Evolutionary conservation across 352 stramenopile genomes (phyloP), one percentile per base, ranked within the genome.

Genomic region (Peronospora destructor): DNA sequence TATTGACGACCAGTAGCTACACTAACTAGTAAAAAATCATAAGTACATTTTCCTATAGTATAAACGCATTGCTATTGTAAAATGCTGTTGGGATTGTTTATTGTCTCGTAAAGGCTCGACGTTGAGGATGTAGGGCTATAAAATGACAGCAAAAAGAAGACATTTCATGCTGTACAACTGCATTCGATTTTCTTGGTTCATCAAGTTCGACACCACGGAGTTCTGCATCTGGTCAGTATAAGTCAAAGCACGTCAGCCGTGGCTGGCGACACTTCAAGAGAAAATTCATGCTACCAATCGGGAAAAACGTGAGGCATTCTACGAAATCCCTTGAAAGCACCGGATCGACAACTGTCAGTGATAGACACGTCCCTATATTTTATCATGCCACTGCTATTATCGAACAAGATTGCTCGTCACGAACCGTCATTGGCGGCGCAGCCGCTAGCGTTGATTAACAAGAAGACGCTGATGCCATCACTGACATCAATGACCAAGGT

Each of bases 401-500:
- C 46, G 13, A 35, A 10, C 26, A 25, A 36, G 1, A 28, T 25
- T n/a, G n/a, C 21, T 4, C 3, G 14, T 25, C 36, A 41, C 36
- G 37, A 63, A 13, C 28, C 13, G 17, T 51, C 63, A 7, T 43
- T 51, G 37, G 38, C 43, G 25, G 32, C 32, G 21, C 25, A 70
- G 56, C 60, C 56, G 14, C 25, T 74, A 30, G 42, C 53, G 28
- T 23, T 74, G 17, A 40, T 66, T 14, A 61, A 59, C 19, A 69
- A 55, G 48, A 49, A 52, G 9, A 39, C 66, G n/a, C 12, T 66
- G 30, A 55, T 70, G 42, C 62, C 59, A 32, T 46, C 59, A 29
- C 55, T 76, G 7, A 53, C 56, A 11, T 60, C 55, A 4, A 60
- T 68, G 42, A 76, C 62, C 11, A 70, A 61, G 53, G 61, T 43